These are phyloP conservation scores for Cordyceps militaris DNA, from an alignment of 2,329 filamentous ascomycete species.

Conservation along the genomic window DNA sequence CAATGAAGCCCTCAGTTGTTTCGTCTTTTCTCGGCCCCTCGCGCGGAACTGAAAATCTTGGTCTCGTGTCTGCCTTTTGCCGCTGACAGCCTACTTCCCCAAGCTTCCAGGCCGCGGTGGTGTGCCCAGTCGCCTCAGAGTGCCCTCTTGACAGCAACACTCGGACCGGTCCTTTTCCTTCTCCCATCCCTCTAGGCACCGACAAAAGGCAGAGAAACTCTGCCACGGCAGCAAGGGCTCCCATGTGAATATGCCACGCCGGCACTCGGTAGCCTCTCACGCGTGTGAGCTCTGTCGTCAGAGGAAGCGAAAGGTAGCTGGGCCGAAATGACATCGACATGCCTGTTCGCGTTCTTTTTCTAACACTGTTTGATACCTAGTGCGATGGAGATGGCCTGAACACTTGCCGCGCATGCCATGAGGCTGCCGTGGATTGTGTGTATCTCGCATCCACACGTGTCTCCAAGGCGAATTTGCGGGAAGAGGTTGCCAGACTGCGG, in stretches of 20 bases:
- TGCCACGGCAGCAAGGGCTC: too few relatives aligned
- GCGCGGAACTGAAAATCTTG: too few relatives aligned
- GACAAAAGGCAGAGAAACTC: too few relatives aligned
- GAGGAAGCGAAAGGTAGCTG: slow-evolving; percentile 7
- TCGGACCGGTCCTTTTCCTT: too few relatives aligned
- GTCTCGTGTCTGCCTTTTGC: too few relatives aligned
- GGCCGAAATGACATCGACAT: neutral
- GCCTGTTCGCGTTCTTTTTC: neutral
- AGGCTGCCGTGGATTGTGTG: neutral
- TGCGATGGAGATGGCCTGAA: slow-evolving; percentile 1
- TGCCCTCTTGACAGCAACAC: too few relatives aligned
- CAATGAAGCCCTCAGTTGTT: too few relatives aligned
- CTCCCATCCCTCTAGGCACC: too few relatives aligned
- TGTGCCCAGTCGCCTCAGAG: too few relatives aligned
- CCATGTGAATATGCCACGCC: slow-evolving; percentile 2
- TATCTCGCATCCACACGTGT: neutral
- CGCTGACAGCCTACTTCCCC: too few relatives aligned
- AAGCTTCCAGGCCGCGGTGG: too few relatives aligned
- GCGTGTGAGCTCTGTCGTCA: slow-evolving; percentile 11
- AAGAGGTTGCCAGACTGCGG: neutral
- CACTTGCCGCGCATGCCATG: slow-evolving; percentile 2
- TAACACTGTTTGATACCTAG: neutral
- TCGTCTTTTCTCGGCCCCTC: too few relatives aligned
- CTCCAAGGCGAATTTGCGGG: slow-evolving; percentile 6
- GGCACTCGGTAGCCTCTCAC: neutral